Evolutionary conservation across 192 early-diverging fungal genomes (phyloP).

Genomic region (Backusella psychrophila): DNA sequence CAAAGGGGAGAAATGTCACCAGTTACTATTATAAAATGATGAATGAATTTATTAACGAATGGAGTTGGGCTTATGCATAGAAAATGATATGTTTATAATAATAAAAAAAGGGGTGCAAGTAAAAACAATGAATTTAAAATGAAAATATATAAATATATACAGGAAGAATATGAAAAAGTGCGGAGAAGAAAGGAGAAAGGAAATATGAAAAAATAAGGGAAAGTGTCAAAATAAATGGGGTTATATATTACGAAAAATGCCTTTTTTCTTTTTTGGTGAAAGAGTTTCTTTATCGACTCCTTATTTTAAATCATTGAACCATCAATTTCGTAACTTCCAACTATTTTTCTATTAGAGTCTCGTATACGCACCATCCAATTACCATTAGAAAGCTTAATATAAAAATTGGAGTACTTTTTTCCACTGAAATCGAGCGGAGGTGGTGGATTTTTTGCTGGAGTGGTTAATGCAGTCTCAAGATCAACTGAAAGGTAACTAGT

Average conservation of each 20-base stretch:
- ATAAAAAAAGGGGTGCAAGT: background rate
- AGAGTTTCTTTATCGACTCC: background rate
- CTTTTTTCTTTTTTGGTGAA: background rate
- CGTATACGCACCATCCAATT: conserved; percentile 33
- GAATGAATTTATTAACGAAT: background rate
- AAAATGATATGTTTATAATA: background rate
- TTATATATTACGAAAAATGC: background rate
- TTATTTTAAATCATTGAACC: conserved; percentile 27
- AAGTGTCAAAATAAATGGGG: background rate
- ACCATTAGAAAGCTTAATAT: conserved; percentile 34
- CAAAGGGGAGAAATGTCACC: background rate
- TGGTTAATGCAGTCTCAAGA: conserved; percentile 4
- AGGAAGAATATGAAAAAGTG: background rate
- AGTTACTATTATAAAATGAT: background rate
- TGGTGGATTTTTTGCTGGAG: background rate
- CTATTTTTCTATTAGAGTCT: conserved; percentile 29
- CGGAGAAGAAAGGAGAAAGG: background rate
- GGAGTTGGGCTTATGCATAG: background rate
- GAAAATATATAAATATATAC: background rate
- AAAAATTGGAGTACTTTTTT: conserved; percentile 36
- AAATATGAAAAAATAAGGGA: background rate
- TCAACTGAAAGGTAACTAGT: background rate
- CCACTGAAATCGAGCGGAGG: background rate
- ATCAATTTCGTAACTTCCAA: conserved; percentile 32
- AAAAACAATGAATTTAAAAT: background rate